Conservation (phyloP, 345 rosid species). For the Citrus sinensis region DVS_A1.0 CM039163.1:16363001-16363500, state of each 20-base stretch:
- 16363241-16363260: too few species aligned
- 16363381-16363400: slow-evolving; percentile 42
- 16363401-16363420: slow-evolving; percentile 10
- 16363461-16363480: slow-evolving; percentile 35
- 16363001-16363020: too few species aligned
- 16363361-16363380: slow-evolving; percentile 32
- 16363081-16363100: background rate
- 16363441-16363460: slow-evolving; percentile 41
- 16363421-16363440: slow-evolving; percentile 28
- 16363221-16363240: background rate
- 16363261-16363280: too few species aligned
- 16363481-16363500: slow-evolving; percentile 18
- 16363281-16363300: background rate
- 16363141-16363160: background rate
- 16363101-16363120: background rate
- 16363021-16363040: background rate
- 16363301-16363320: background rate
- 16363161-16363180: background rate
- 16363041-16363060: background rate
- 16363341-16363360: slow-evolving; percentile 37
- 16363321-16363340: slow-evolving; percentile 26
- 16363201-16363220: background rate
- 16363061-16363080: background rate
- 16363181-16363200: background rate
- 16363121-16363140: background rate